Conservation (phyloP, 2,329 filamentous ascomycete species). For the Graphium sp. region DNA sequence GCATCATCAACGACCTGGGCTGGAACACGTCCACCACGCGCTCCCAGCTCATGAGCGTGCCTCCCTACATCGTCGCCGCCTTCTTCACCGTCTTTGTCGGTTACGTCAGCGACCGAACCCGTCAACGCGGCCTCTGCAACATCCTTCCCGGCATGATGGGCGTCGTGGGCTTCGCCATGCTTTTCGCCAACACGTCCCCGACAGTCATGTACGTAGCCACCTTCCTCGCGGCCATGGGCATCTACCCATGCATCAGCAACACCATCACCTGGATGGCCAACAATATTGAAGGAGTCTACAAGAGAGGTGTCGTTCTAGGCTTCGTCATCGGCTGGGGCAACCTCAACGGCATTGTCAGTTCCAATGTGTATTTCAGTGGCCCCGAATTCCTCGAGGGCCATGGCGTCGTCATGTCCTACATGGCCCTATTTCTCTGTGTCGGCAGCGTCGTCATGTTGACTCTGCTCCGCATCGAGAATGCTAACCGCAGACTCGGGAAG, state of each 20-base stretch:
- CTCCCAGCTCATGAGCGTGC: slow-evolving; percentile 40
- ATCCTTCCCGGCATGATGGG: slow-evolving; percentile 44
- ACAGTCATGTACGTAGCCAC: slow-evolving; percentile 49
- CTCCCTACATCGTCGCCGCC: slow-evolving; percentile 43
- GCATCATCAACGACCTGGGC: slow-evolving; percentile 27
- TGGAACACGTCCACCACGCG: slow-evolving; percentile 16
- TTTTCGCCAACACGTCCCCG: slow-evolving; percentile 34
- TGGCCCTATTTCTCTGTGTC: slow-evolving; percentile 43
- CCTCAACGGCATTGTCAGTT: slow-evolving; percentile 51
- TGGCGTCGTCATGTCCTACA: slow-evolving; percentile 44
- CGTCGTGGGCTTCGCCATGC: slow-evolving; percentile 49
- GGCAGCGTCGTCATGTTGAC: slow-evolving; percentile 47
- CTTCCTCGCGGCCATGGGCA: slow-evolving; percentile 54
- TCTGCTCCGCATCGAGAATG: slow-evolving; percentile 41
- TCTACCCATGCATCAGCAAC: slow-evolving; percentile 56
- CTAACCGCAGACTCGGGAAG: slow-evolving; percentile 33
- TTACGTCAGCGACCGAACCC: slow-evolving; percentile 46
- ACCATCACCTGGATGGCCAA: slow-evolving; percentile 57
- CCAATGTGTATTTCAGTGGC: slow-evolving; percentile 41
- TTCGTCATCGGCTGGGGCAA: slow-evolving; percentile 69
- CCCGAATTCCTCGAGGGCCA: slow-evolving; percentile 31
- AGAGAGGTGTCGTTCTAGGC: slow-evolving; percentile 56
- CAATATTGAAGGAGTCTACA: slow-evolving; percentile 42
- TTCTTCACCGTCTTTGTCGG: slow-evolving; percentile 46
- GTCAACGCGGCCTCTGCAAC: slow-evolving; percentile 48